Conservation (phyloP, 352 stramenopile genomes). For the Phytophthora boehmeriae region DNA sequence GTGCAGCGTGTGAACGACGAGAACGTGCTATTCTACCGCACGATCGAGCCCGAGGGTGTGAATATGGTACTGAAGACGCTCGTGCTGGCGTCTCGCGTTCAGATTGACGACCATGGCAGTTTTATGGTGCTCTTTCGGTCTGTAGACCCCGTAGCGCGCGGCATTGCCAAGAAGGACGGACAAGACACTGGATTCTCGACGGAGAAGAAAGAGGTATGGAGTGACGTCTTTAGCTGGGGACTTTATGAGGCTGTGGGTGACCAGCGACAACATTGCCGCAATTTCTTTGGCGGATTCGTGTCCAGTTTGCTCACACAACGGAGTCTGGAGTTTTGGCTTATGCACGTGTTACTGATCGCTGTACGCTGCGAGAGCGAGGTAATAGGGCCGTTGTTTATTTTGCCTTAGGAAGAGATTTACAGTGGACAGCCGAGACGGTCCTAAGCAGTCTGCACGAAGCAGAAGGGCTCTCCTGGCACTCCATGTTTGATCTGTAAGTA, state of each 20-base stretch:
- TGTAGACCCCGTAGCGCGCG: slow-evolving; percentile 46
- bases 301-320: slow-evolving; percentile 39
- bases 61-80: slow-evolving; percentile 57
- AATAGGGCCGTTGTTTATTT: slow-evolving; percentile 57
- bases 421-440: slow-evolving; percentile 19
- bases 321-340: slow-evolving; percentile 69
- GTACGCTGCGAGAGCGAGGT: slow-evolving; percentile 70
- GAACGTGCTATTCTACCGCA: slow-evolving; percentile 73
- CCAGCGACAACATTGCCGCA: slow-evolving; percentile 48
- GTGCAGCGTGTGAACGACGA: slow-evolving; percentile 59
- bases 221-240: slow-evolving; percentile 69
- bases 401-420: slow-evolving; percentile 29
- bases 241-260: slow-evolving; percentile 55
- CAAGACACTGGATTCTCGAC: slow-evolving; percentile 18
- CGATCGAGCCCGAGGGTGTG: slow-evolving; percentile 51
- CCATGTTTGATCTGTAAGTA: slow-evolving; percentile 7
- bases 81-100: slow-evolving; percentile 56
- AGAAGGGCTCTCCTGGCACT: slow-evolving; percentile 20
- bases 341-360: slow-evolving; percentile 71
- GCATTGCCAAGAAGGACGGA: slow-evolving; percentile 16
- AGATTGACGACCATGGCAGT: slow-evolving; percentile 51
- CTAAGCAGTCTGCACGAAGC: slow-evolving; percentile 2
- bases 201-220: slow-evolving; percentile 45
- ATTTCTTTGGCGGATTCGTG: slow-evolving; percentile 73
- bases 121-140: slow-evolving; percentile 72